Evolutionary conservation across 2,329 filamentous ascomycete species (phyloP).

Genomic region (Tolypocladium tundrense): DNA sequence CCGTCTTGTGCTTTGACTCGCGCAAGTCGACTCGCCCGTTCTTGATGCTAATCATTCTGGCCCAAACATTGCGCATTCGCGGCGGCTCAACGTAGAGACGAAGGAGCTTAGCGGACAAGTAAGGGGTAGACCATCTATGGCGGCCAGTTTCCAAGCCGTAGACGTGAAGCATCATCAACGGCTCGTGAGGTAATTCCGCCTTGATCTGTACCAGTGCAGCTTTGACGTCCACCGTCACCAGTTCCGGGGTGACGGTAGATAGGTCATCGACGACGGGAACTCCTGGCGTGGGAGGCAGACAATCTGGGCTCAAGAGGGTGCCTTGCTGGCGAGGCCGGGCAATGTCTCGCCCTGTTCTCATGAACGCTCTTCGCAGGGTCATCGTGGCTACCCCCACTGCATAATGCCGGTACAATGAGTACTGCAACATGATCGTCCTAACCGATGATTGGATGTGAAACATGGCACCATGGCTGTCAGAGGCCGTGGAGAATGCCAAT

Average conservation of each 20-base stretch:
- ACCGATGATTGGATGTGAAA: constrained; percentile 80
- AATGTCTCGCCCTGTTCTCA: constrained; percentile 37
- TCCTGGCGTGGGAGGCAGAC: constrained; percentile 22
- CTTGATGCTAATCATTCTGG: constrained; percentile 75
- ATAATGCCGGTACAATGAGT: constrained; percentile 91
- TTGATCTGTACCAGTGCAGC: constrained; percentile 78
- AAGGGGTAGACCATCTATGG: constrained; percentile 81
- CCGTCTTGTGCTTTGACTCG: constrained; percentile 60
- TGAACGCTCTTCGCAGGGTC: constrained; percentile 63
- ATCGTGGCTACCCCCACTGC: constrained; percentile 71
- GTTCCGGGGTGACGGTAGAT: constrained; percentile 40
- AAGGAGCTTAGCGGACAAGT: constrained; percentile 63
- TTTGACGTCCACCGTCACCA: constrained; percentile 75
- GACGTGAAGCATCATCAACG: constrained; percentile 82
- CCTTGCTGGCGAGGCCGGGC: constrained; percentile 21
- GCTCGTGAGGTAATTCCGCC: constrained; percentile 77
- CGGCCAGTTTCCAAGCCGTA: constrained; percentile 73
- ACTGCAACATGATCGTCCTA: constrained; percentile 70
- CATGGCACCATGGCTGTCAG: constrained; percentile 76
- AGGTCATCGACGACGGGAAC: constrained; percentile 19
- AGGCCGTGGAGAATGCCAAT: constrained; percentile 71
- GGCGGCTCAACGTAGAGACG: constrained; percentile 85
- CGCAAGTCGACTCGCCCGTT: constrained; percentile 70
- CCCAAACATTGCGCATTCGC: constrained; percentile 75
- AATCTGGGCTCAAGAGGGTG: constrained; percentile 15